Percentiles rank a stretch among this genome's conserved stretches.
Conservation (phyloP, 2,329 filamentous ascomycete species). For the Talaromyces sp. region DNA sequence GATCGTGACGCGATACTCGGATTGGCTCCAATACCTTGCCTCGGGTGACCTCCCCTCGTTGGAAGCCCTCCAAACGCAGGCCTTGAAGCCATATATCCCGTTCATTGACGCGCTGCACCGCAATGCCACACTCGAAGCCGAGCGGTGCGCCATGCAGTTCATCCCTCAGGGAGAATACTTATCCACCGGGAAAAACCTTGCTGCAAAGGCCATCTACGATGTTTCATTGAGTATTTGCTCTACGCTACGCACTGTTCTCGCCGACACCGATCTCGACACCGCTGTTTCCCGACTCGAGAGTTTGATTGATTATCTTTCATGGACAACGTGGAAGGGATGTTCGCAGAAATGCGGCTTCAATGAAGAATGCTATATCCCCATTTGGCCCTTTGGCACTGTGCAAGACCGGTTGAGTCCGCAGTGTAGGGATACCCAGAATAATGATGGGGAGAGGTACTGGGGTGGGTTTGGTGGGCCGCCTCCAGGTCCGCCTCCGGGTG, state of each 20-base stretch:
- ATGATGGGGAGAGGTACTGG: conserved; percentile 5
- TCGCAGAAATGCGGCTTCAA: conserved; percentile 45
- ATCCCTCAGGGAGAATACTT: conserved; percentile 16
- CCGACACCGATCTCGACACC: conserved; percentile 15
- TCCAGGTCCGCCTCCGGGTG: not conserved
- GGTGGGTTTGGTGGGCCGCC: not conserved
- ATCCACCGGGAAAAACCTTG: conserved; percentile 13
- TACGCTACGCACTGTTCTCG: conserved; percentile 21
- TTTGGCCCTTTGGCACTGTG: conserved; percentile 56
- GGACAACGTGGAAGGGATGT: conserved; percentile 58
- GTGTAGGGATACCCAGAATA: conserved; percentile 31
- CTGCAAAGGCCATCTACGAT: conserved; percentile 23
- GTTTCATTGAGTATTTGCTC: conserved; percentile 29
- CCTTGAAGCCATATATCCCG: conserved; percentile 24
- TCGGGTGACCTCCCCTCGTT: conserved; percentile 22
- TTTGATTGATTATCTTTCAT: conserved; percentile 50
- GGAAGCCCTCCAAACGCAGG: conserved; percentile 21
- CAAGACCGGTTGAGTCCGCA: conserved; percentile 51
- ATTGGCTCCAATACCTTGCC: conserved; percentile 42
- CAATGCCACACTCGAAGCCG: conserved; percentile 20
- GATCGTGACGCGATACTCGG: conserved; percentile 58
- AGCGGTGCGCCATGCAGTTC: conserved; percentile 32
- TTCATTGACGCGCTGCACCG: conserved; percentile 32
- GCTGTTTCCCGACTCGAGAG: conserved; percentile 29
- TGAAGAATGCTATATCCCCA: conserved; percentile 58